A percentile compares a stretch with the other conserved stretches of the same genome.
Conservation (phyloP, 305 asterid genomes). For the Solanum hybrid region DNA sequence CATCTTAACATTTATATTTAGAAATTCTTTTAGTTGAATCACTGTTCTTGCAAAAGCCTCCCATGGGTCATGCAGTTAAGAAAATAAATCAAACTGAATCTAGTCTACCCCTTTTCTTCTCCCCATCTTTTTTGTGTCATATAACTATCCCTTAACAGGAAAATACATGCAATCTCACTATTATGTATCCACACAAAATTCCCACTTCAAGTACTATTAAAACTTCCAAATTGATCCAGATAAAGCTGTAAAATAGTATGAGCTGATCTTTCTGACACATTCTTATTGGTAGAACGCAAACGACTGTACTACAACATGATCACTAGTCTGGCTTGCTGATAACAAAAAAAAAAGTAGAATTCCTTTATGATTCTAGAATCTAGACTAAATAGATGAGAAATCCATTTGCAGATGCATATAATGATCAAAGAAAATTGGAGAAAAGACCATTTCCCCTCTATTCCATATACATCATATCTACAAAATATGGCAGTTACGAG, state of each 20-base stretch:
- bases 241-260: background rate
- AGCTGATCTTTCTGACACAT: background rate
- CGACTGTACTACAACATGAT: background rate
- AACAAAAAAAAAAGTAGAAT: background rate
- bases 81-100: background rate
- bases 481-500: background rate
- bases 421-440: background rate
- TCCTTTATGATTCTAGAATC: background rate
- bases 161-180: background rate
- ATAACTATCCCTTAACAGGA: background rate
- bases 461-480: background rate
- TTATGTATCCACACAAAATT: background rate
- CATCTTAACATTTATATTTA: background rate
- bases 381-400: background rate
- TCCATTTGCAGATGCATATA: background rate
- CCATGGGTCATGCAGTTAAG: background rate
- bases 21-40: background rate
- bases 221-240: background rate
- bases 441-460: background rate
- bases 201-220: background rate
- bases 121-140: background rate
- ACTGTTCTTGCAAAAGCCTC: background rate
- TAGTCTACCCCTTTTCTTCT: background rate
- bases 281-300: background rate
- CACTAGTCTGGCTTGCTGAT: background rate